Evolutionary conservation across 2,329 filamentous ascomycete genomes (phyloP), one percentile per base, ranked within the genome.

Genomic region (Fusarium sp.): DNA sequence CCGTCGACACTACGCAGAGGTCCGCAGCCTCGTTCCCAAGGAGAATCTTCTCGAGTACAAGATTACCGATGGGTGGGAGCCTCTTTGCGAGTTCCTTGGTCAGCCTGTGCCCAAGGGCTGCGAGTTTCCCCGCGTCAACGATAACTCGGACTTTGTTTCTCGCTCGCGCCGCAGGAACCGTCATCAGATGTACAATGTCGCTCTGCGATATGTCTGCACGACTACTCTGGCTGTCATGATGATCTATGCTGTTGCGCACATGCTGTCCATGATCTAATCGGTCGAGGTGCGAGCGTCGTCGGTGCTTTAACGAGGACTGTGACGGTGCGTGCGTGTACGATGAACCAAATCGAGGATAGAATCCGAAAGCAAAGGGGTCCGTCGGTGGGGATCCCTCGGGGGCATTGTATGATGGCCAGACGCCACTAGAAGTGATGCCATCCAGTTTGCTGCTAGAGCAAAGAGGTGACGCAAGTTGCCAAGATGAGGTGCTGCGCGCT

Each of bases 1-100:
- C 84, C 81, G 83, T 38, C 78, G 80, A 34, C 82, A 84, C 70
- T 83, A 84, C 71, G 79, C 71, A 9, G 77, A 82, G 65, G 77
- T 84, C 14, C 79, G 82, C 40, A 75, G 75, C 35, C 72, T 81
- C 4, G 79, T 82, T 1, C 78, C 79, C 54, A 72, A 75, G 67
- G 80, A 80, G 18, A 76, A 74, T 11, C 70, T 84, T 31, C 75
- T 84, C 62, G 80, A 84, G 71, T 84, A 79, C 70, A 73, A 73
- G 29, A 72, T 83, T 34, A 79, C 74, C 20, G 79, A 82, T 42
- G 83, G 83, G 20, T 85, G 83, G 82, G 80, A 67, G 65, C 81
- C 83, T 1, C 76, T 84, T 45, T 84, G 83, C 70, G 54, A 79
- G 35, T 84, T 84, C 62, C 70, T 65, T 6, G 62, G 50, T 20